Evolutionary conservation across 176 grass and related monocot genomes (phyloP).

Genomic region (Zea mays): Zm-B73-REFERENCE-NAM-5.0 NC_050098.1:12375501-12376000

Average conservation of each 20-base stretch:
- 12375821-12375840: not conserved
- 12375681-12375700: not conserved
- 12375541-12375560: constrained; percentile 27
- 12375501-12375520: constrained; percentile 53
- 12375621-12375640: not conserved
- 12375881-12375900: no score
- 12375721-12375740: constrained; percentile 10
- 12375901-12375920: no score
- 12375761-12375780: constrained; percentile 64
- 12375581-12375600: not conserved
- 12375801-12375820: not conserved
- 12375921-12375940: no score
- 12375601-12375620: not conserved
- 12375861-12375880: no score
- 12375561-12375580: not conserved
- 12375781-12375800: constrained; percentile 56
- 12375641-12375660: no score
- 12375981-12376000: no score
- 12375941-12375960: no score
- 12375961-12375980: no score
- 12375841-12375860: no score
- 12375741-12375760: constrained; percentile 64
- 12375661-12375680: no score
- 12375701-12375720: constrained; percentile 14
- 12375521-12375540: constrained; percentile 31